Conservation (phyloP, 2,329 filamentous ascomycete species). For the Chalaropsis ovoidea region DNA sequence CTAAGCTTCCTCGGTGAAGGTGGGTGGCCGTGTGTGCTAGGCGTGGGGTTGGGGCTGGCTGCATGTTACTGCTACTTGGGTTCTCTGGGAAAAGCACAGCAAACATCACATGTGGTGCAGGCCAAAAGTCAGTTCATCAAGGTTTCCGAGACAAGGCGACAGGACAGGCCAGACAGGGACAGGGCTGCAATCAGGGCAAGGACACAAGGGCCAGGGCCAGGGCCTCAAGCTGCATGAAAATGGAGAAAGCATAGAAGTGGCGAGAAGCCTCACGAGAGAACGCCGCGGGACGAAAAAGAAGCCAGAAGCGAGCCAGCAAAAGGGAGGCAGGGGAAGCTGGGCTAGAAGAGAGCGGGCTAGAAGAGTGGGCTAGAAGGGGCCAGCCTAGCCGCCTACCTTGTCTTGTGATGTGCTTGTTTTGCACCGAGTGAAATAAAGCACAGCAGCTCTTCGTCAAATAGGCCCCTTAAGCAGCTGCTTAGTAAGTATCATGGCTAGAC, state of each 20-base stretch:
- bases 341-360: neutral
- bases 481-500: too few relatives aligned
- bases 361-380: neutral
- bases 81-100: neutral
- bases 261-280: constrained; percentile 1
- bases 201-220: neutral
- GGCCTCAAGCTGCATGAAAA: neutral
- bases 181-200: neutral
- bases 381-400: neutral
- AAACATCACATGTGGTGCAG: constrained; percentile 10
- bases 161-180: neutral
- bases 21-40: neutral
- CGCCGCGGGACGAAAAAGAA: neutral
- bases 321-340: neutral
- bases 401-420: too few relatives aligned
- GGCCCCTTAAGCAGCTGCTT: neutral
- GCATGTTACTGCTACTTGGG: neutral
- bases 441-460: neutral
- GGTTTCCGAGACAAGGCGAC: neutral
- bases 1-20: neutral
- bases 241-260: neutral
- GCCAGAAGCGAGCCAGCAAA: neutral
- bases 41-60: constrained; percentile 3
- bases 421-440: too few relatives aligned
- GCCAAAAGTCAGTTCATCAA: constrained; percentile 4